Conservation (phyloP, 176 grass and related monocot genomes). For the Carex myosuroides region DNA sequence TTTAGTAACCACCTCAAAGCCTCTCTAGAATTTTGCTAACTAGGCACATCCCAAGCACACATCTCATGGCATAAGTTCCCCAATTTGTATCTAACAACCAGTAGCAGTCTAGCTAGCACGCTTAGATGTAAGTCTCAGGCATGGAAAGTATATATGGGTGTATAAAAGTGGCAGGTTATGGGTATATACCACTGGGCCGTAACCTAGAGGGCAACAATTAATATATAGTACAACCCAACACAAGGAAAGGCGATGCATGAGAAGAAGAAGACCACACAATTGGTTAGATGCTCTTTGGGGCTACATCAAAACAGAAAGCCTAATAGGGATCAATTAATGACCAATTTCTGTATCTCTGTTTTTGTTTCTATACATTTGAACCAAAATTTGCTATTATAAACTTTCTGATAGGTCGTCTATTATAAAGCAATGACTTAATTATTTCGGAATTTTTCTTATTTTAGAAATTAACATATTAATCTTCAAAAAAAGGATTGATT, state of each 20-base stretch:
- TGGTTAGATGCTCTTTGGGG: neutral
- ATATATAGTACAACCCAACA: neutral
- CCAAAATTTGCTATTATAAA: neutral
- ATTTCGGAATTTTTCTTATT: too few relatives aligned
- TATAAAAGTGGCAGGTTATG: neutral
- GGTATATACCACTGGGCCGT: conserved; percentile 14
- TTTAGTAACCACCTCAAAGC: neutral
- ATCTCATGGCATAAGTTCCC: conserved; percentile 15
- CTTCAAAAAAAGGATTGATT: too few relatives aligned
- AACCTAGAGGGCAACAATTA: neutral
- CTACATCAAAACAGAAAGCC: neutral
- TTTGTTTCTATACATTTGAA: neutral
- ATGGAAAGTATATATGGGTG: neutral
- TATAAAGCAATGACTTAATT: too few relatives aligned
- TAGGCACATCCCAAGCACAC: neutral
- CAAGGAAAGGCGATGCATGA: neutral
- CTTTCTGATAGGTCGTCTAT: neutral
- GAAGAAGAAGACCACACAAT: neutral
- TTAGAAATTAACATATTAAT: too few relatives aligned
- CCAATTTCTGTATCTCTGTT: neutral
- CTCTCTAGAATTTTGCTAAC: neutral
- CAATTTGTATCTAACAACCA: conserved; percentile 8
- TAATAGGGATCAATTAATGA: neutral
- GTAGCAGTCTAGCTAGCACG: neutral
- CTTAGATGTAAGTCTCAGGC: neutral